These are phyloP conservation scores for Saitozyma sp. DNA, from an alignment of 768 basidiomycete genomes.

Conservation along the genomic window DNA sequence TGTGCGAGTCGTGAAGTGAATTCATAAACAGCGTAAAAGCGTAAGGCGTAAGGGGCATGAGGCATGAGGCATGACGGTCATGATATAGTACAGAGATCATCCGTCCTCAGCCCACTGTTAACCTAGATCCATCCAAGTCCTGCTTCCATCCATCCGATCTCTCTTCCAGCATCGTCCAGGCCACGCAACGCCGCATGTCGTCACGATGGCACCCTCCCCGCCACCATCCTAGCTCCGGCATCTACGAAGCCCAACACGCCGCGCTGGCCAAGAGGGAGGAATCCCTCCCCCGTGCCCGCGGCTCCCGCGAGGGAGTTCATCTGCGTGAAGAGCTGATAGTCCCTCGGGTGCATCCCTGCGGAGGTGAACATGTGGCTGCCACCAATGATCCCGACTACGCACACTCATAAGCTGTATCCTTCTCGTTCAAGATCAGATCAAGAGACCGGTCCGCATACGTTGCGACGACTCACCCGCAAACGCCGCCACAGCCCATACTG, in stretches of 20 bases:
- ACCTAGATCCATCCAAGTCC: too few species aligned
- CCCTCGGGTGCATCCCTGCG: constrained; percentile 32
- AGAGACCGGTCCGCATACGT: not conserved
- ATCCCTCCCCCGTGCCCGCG: constrained; percentile 39
- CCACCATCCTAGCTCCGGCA: constrained; percentile 31
- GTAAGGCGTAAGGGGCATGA: too few species aligned
- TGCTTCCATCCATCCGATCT: too few species aligned
- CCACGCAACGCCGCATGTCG: not conserved
- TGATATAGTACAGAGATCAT: too few species aligned
- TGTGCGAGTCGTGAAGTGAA: too few species aligned
- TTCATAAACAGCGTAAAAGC: too few species aligned
- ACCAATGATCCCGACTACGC: constrained; percentile 33
- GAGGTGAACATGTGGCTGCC: constrained; percentile 21
- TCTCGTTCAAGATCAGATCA: not conserved
- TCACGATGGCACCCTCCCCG: constrained; percentile 25
- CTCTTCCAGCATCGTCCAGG: not conserved
- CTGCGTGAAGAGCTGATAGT: constrained; percentile 34
- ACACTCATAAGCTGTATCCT: constrained; percentile 13
- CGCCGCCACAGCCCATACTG: constrained; percentile 25
- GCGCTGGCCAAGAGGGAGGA: constrained; percentile 25
- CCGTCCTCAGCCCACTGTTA: too few species aligned
- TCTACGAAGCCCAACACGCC: constrained; percentile 28
- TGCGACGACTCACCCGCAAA: constrained; percentile 30
- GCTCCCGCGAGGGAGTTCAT: constrained; percentile 43
- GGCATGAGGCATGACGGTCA: too few species aligned